Evolutionary conservation across 2,329 filamentous ascomycete genomes (phyloP), one percentile per base, ranked within the genome.

Genomic region (Nemania sp.): DNA sequence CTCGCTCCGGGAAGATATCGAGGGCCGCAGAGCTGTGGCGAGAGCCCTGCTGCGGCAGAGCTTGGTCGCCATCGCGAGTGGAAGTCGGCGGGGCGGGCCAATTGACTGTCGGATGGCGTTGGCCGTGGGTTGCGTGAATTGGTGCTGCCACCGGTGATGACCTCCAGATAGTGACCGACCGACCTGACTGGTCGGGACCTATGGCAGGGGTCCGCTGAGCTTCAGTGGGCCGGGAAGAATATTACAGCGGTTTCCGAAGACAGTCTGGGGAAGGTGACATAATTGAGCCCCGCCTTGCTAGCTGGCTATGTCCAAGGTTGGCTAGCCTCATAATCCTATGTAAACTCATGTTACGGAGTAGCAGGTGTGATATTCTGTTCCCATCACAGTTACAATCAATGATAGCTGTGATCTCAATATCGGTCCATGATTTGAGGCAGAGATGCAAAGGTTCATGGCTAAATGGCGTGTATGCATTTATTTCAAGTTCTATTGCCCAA

Each of bases 1-100:
- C 23, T 73, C 71, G 60, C 64, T 73, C 61, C 70, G 68, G 62
- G 73, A 73, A 49, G 75, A 72, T 64, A 73, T 80, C 43, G 73
- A 71, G n/a, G 81, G 77, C 68, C 77, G 77, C 62, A 84, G 70
- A 74, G 78, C 78, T 69, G 81, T 77, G 67, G 77, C 77, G 62
- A 86, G 68, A 57, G 77, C 77, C 70, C 81, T 77, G 72, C 75
- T 79, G 70, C 81, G 78, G 67, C 77, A 78, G 67, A 84, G 70
- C 70, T 78, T 82, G 73, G 78, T 82, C 72, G 83, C 82, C 83
- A 86, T 86, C 71, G 68, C 76, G 52, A 60, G 63, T 60, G 45
- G 58, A 50, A 56, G 44, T 44, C 67, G 70, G 69, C 62, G 62
- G 67, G 65, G 61, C 68, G 71, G 34, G 71, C 74, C 76, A 77